Evolutionary conservation across 2,329 filamentous ascomycete species (phyloP), one percentile per base, ranked within the genome.

Genomic region (Ceratocystis diversiconidia): DNA sequence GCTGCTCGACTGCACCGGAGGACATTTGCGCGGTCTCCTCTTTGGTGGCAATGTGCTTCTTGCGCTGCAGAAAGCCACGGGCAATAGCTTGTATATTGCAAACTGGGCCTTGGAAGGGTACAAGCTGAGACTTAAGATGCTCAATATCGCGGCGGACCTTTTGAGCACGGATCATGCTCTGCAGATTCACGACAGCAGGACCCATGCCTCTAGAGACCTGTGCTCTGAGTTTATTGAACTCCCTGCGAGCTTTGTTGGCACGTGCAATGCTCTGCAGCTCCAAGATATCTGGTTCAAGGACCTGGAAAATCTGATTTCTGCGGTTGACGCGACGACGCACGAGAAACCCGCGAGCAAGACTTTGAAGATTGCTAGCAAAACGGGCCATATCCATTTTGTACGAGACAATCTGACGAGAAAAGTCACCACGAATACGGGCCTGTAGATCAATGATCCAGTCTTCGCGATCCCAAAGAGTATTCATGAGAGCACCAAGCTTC

Each of bases 401-500:
- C 68, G 84, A 83, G 69, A 87, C 83, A 66, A 97, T 83, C 73
- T 96, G 90, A 59, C 92, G 82, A 1, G 89, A 83, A 76, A 90
- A 96, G 71, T 95, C 90, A 64, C 91, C 95, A 67, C 94, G 85
- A 65, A 97, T 88, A 48, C 87, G 84, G 6, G 92, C 85, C 74
- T 99, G 95, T 8, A 99, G 79, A 63, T 95, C 87, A 55, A 92
- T 77, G 32, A 99, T 76, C 74, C 82, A 79, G 30, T 86, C 81
- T 74, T 99, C 94, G 12, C 83, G 81, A 68, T 94, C 88, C 94
- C 94, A 99, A 2, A 99, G 81, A 55, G 83, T 77, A 71, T 96
- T 88, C 94, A 99, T 97, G 65, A 85, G 81, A 62, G 87, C 79
- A 3, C 90, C 91, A 1, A 97, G 82, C 65, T 81, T 81, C 72